Evolutionary conservation across 768 basidiomycete genomes (phyloP).

Genomic region (Mycena galericulata): DNA sequence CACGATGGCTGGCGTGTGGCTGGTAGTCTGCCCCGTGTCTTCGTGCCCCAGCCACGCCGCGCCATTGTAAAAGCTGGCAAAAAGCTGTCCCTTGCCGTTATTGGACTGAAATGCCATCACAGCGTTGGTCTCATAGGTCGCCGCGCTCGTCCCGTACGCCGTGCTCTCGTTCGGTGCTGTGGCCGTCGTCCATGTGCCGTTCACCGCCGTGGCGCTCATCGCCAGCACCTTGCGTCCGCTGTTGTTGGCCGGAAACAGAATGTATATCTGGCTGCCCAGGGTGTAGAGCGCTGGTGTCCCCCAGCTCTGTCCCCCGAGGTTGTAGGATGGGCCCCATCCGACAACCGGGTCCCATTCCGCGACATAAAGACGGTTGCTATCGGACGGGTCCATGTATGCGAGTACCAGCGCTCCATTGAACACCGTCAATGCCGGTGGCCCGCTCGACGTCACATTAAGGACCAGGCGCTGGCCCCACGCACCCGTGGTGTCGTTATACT

Average conservation of each 20-base stretch:
- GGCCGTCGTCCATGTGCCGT: neutral
- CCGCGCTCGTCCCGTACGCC: slow-evolving; percentile 4
- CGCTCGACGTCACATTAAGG: neutral
- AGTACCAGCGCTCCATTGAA: slow-evolving; percentile 11
- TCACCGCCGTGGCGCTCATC: neutral
- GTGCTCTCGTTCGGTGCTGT: slow-evolving; percentile 1
- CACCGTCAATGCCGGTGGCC: neutral
- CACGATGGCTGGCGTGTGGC: slow-evolving; percentile 6
- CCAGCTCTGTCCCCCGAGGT: slow-evolving; percentile 1
- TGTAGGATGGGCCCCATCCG: neutral
- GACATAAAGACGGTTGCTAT: neutral
- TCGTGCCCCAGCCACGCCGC: neutral
- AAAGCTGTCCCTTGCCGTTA: slow-evolving; percentile 8
- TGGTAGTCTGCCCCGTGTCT: neutral
- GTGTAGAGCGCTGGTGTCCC: slow-evolving; percentile 10
- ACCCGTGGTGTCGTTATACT: neutral
- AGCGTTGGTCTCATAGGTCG: neutral
- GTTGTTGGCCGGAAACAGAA: slow-evolving; percentile 10
- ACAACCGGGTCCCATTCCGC: slow-evolving; percentile 2
- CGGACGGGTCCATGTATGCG: neutral
- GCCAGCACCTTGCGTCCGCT: neutral
- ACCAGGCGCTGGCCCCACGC: slow-evolving; percentile 3
- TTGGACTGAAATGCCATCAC: slow-evolving; percentile 17
- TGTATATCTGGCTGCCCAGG: neutral
- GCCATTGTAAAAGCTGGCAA: slow-evolving; percentile 4